These are phyloP conservation scores for Lactarius tabidus DNA, from an alignment of 768 basidiomycete species.

Conservation along the genomic window DNA sequence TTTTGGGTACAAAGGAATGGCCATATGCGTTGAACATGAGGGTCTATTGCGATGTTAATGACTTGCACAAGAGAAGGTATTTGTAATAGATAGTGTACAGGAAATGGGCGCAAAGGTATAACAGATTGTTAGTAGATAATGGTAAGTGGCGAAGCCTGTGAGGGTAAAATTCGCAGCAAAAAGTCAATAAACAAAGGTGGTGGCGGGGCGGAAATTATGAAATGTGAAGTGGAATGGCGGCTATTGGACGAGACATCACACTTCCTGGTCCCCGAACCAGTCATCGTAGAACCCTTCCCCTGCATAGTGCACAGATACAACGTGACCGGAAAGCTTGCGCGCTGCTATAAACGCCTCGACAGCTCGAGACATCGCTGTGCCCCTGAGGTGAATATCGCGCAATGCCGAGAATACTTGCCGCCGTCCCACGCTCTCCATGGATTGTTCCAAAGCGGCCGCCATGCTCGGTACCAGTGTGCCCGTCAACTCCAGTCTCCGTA, in stretches of 20 bases:
- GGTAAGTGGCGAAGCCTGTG: not conserved
- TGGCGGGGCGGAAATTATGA: not conserved
- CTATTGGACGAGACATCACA: not conserved
- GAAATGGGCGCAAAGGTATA: not conserved
- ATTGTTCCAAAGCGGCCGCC: slow-evolving; percentile 4
- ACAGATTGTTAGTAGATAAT: not conserved
- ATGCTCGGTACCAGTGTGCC: slow-evolving; percentile 1
- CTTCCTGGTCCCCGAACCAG: not conserved
- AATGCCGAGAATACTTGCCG: slow-evolving; percentile 1
- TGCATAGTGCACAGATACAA: not conserved
- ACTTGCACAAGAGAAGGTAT: not conserved
- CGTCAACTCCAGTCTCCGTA: slow-evolving; percentile 5
- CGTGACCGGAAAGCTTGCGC: not conserved
- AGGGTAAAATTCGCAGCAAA: not conserved
- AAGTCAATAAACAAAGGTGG: not conserved
- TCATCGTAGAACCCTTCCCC: not conserved
- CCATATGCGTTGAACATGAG: not conserved
- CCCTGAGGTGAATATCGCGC: slow-evolving; percentile 5
- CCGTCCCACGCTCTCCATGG: not conserved
- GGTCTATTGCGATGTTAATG: not conserved
- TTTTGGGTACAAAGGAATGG: not conserved
- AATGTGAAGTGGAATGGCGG: not conserved
- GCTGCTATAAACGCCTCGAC: slow-evolving; percentile 4
- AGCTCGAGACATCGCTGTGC: not conserved
- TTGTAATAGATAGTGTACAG: not conserved